Percentiles rank a stretch among this genome's conserved stretches.
Conservation (phyloP, 805 yeast genomes). For the Candida maesae region DNA sequence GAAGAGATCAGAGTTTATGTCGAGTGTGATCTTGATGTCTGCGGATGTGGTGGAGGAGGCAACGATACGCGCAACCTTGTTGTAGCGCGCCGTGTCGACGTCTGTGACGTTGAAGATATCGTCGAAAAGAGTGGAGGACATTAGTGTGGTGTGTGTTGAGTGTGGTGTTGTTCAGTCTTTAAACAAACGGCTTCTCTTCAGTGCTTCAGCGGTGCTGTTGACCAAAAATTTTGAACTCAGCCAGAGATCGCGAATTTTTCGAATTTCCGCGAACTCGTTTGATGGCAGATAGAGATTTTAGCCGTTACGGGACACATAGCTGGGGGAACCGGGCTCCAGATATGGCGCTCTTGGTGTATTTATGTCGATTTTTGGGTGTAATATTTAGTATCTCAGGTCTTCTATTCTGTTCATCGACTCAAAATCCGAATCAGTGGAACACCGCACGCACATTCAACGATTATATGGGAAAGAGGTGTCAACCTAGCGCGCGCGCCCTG, state of each 20-base stretch:
- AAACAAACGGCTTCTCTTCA: no score
- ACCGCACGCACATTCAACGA: no score
- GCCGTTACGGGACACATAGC: no score
- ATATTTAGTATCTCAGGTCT: no score
- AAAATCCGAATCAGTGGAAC: no score
- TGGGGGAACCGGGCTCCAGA: no score
- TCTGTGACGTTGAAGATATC: conserved; percentile 85
- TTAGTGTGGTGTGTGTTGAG: conserved; percentile 19
- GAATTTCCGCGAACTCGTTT: neutral
- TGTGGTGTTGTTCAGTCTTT: neutral
- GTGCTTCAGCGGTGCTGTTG: neutral
- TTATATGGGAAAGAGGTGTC: no score
- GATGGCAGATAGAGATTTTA: no score
- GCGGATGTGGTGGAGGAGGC: conserved; percentile 81
- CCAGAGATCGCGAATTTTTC: neutral
- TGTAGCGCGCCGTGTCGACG: conserved; percentile 85
- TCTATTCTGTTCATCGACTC: no score
- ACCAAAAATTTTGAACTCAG: neutral
- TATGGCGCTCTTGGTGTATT: no score
- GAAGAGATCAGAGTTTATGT: conserved; percentile 86
- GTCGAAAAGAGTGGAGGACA: conserved; percentile 82
- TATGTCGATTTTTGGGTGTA: no score
- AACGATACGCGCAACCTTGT: conserved; percentile 84
- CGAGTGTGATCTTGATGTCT: conserved; percentile 80
- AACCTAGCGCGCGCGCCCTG: neutral